These are phyloP conservation scores for Umbilicus rupestris DNA, from an alignment of 164 flowering plant genomes.

Conservation along the genomic window DNA sequence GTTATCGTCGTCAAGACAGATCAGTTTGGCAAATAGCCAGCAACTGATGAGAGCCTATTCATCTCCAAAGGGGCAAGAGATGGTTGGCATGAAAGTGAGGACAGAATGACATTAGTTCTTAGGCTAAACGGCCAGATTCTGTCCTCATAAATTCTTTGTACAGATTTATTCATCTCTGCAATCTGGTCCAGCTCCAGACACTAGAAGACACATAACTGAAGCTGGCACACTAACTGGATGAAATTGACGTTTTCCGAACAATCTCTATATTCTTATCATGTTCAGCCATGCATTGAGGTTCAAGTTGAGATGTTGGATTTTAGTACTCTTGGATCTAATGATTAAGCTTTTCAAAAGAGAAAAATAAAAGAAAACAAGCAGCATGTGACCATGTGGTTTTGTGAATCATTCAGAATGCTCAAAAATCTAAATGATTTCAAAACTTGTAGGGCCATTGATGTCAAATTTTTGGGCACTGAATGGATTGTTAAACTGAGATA, in stretches of 20 bases:
- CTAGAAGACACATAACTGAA: not conserved
- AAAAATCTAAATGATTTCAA: not conserved
- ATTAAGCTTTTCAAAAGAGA: not conserved
- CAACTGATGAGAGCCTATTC: no score
- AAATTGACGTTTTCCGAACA: constrained; percentile 1
- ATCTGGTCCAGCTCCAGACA: not conserved
- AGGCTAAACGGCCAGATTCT: no score
- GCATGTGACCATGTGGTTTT: not conserved
- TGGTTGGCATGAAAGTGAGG: not conserved
- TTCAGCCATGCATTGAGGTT: not conserved
- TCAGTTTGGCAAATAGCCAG: not conserved
- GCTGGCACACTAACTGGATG: not conserved
- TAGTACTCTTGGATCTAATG: not conserved
- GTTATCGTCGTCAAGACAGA: not conserved
- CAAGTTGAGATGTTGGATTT: not conserved
- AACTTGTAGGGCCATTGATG: not conserved
- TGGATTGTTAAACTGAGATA: not conserved
- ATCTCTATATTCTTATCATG: not conserved
- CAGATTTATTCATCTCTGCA: not conserved
- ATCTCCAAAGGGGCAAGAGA: not conserved
- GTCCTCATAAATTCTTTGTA: not conserved
- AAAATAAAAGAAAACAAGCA: not conserved
- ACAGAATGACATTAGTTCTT: not conserved
- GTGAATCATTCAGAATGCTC: no score
- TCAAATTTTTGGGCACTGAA: not conserved